Base-by-base conservation (phyloP, 202 grass and related monocot species). In the Digitaria exilis region DNA sequence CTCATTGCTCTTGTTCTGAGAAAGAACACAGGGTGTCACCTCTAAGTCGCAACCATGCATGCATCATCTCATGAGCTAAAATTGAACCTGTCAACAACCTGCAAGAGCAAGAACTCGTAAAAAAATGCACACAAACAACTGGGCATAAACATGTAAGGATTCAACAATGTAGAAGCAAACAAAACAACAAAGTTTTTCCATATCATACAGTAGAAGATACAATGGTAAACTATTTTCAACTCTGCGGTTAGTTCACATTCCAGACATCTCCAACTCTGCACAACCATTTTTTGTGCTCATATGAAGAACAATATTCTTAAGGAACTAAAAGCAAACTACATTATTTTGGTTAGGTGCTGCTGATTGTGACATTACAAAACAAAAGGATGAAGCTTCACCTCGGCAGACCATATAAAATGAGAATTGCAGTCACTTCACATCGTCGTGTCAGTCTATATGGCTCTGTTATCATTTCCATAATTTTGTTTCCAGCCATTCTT, bases 31-130 rank as follows among this genome's bases (percentile, higher is more conserved):
- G 26, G 66, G 30, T 79, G 79, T 72, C 86, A 98, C 96, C 96
- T 88, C 93, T 88, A 83, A 98, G 90, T 41, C 92, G 92, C 56
- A 98, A 86, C 92, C 96, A 98, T 2, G 96, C 96, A 83, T 98
- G 96, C 96, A 98, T 98, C 96, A 98, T 93, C 87, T 98, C 96
- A 87, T 98, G 96, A 78, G 92, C 96, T 78, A 98, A 80, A 88
- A 98, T 98, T 60, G 92, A 98, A 61, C 96, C 96, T 52, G 93
- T 98, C 63, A 98, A 85, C 80, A 98, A 84, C 90, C 96, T 98
- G 87, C 62, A 86, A 39, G 51, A 73, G 87, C 11, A 86, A 83
- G 41, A 89, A 71, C 19, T 21, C 1, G 32, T 44, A 79, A 64
- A n/a, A n/a, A 73, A 49, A 43, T 25, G 16, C 13, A 62, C 41